Evolutionary conservation across 2,329 filamentous ascomycete genomes (phyloP).

Genomic region (Colletotrichum spaethianum): DNA sequence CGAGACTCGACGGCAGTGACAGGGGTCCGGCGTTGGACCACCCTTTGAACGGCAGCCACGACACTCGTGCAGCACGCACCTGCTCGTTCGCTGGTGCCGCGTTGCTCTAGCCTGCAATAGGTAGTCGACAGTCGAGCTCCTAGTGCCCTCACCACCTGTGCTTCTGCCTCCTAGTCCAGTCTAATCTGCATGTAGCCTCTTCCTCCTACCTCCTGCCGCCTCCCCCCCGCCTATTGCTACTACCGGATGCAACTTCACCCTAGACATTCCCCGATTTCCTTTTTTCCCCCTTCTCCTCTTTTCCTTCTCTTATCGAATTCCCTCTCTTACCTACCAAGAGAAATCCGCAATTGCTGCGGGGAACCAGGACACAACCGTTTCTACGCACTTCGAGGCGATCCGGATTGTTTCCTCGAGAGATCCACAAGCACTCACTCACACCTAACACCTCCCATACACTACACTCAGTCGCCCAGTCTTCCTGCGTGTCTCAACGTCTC

Average conservation of each 20-base stretch:
- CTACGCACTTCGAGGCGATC: slow-evolving; percentile 22
- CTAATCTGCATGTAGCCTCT: slow-evolving; percentile 14
- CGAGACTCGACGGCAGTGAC: slow-evolving; percentile 17
- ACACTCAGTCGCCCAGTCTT: slow-evolving; percentile 3
- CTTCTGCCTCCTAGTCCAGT: neutral
- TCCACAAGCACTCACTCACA: slow-evolving; percentile 24
- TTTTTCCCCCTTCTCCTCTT: neutral
- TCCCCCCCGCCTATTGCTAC: slow-evolving; percentile 35
- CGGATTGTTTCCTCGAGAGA: slow-evolving; percentile 32
- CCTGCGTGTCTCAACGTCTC: slow-evolving; percentile 25
- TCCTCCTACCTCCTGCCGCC: slow-evolving; percentile 7
- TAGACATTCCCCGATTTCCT: slow-evolving; percentile 17
- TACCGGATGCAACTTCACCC: slow-evolving; percentile 37
- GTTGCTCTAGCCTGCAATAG: slow-evolving; percentile 37
- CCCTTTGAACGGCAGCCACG: slow-evolving; percentile 65
- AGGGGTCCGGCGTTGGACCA: slow-evolving; percentile 42
- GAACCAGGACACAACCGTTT: slow-evolving; percentile 13
- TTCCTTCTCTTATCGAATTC: slow-evolving; percentile 8
- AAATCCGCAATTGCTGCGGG: slow-evolving; percentile 26
- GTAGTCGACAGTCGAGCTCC: neutral
- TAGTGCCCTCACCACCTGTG: neutral
- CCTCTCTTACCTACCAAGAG: neutral
- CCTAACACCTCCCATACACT: neutral
- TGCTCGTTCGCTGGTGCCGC: slow-evolving; percentile 37
- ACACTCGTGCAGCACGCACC: slow-evolving; percentile 58